Percentiles rank a stretch among this genome's conserved stretches.
Evolutionary conservation across 2,329 filamentous ascomycete species (phyloP).

Genomic region (Paecilomyces variotii): DNA sequence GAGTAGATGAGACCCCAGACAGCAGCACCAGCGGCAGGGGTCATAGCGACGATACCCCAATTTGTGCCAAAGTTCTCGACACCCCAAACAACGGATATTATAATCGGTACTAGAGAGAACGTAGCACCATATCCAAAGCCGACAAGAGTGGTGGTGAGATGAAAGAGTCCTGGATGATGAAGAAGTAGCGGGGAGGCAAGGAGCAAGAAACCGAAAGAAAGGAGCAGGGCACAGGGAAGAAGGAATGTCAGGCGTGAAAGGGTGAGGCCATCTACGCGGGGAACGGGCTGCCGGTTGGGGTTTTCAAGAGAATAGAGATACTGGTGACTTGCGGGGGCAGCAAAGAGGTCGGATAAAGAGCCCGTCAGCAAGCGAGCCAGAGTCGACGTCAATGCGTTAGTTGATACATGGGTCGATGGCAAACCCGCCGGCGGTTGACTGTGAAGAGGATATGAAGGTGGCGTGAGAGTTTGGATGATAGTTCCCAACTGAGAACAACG

Average conservation of each 20-base stretch:
- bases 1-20: slow-evolving; percentile 91
- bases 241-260: slow-evolving; percentile 76
- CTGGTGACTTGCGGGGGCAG: slow-evolving; percentile 56
- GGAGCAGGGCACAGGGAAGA: slow-evolving; percentile 62
- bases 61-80: slow-evolving; percentile 98
- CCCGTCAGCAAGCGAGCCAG: slow-evolving; percentile 84
- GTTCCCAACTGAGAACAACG: slow-evolving; percentile 57
- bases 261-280: slow-evolving; percentile 37
- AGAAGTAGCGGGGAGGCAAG: slow-evolving; percentile 74
- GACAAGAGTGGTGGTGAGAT: slow-evolving; percentile 73
- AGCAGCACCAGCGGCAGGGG: slow-evolving; percentile 78
- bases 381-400: slow-evolving; percentile 84
- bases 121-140: slow-evolving; percentile 89
- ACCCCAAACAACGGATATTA: slow-evolving; percentile 96
- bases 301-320: slow-evolving; percentile 42
- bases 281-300: slow-evolving; percentile 23
- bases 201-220: slow-evolving; percentile 67
- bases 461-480: slow-evolving; percentile 77
- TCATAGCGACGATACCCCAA: slow-evolving; percentile 90
- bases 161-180: slow-evolving; percentile 72
- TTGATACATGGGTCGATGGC: slow-evolving; percentile 78
- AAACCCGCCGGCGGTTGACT: slow-evolving; percentile 49
- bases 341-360: slow-evolving; percentile 78
- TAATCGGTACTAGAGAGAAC: slow-evolving; percentile 82
- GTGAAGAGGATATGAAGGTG: slow-evolving; percentile 47